A percentile compares a stretch with the other conserved stretches of the same genome.
These are phyloP conservation scores for Aspergillus nanangensis DNA, from an alignment of 495 filamentous ascomycete genomes.

Conservation along the genomic window DNA sequence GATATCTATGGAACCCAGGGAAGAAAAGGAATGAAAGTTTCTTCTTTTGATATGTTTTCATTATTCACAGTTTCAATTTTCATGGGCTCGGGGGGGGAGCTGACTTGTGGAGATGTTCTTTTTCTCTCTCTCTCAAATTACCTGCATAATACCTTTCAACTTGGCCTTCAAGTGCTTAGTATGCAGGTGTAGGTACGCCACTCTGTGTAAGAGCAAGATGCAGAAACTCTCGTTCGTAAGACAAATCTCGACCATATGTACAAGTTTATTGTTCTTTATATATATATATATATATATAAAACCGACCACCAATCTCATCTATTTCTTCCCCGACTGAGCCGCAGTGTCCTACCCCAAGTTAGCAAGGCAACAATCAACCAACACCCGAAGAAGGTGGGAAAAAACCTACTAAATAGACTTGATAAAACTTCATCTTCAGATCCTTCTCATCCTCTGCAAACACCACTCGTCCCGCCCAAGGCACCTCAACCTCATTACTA, in stretches of 20 bases:
- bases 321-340: constrained; percentile 38
- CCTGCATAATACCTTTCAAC: too few relatives aligned
- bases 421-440: constrained; percentile 59
- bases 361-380: neutral
- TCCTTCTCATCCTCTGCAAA: constrained; percentile 38
- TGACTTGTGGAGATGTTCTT: too few relatives aligned
- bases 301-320: neutral
- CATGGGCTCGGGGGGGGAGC: too few relatives aligned
- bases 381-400: constrained; percentile 10
- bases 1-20: constrained; percentile 10
- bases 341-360: constrained; percentile 30
- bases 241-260: too few relatives aligned
- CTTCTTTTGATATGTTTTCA: too few relatives aligned
- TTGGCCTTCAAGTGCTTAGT: too few relatives aligned
- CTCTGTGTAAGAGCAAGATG: too few relatives aligned
- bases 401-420: constrained; percentile 58
- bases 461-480: constrained; percentile 53
- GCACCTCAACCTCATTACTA: constrained; percentile 32
- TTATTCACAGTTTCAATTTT: too few relatives aligned
- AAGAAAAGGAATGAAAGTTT: constrained; percentile 15
- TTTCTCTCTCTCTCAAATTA: too few relatives aligned
- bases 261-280: neutral
- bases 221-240: too few relatives aligned
- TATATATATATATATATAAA: neutral
- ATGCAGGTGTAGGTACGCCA: too few relatives aligned